Base-by-base conservation (phyloP, 2,329 filamentous ascomycete species). In the Rhynchosporium graminicola region DNA sequence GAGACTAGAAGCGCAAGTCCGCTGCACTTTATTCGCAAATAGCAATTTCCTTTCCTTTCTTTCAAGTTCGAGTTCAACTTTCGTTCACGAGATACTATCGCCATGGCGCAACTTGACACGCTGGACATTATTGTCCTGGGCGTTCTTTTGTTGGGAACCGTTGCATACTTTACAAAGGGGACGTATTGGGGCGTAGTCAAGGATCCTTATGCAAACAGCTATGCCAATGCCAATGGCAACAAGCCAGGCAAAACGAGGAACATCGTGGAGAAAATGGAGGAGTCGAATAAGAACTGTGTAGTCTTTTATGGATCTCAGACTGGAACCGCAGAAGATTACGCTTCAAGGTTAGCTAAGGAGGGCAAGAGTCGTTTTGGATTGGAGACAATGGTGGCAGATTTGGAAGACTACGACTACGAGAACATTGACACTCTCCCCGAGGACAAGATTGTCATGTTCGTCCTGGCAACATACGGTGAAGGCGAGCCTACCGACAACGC, bases 241-340 rank as follows among this genome's bases (percentile, higher is more conserved):
- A 96, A 91, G 79, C 83, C 89, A 9, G 91, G 88, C 70, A 93
- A 92, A 80, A 94, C 93, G 64, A 84, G 95, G 70, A 93, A 97
- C 77, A 93, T 99, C 67, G 75, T 97, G 64, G 91, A 98, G 82
- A 96, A 96, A 80, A 90, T 99, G 87, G 91, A 97, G 28, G 92
- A 98, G 80, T 88, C 87, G 10, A 89, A 88, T 77, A 99, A 98
- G 82, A 98, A 99, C 80, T 97, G 94, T 77, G 89, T 99, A 68
- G 89, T 99, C 73, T 97, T 99, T 82, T 99, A 97, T 76, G 95
- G 95, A 69, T 99, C 95, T 38, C 95, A 99, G 80, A 99, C 95
- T 26, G 95, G 95, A 72, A 99, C 95, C 46, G 95, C 95, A 56
- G 96, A 99, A 80, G 95, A 99, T 77, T 99, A 99, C 75, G 96